Evolutionary conservation across 1,139 yeast genomes (phyloP).

Genomic region (Debaryomyces sp.): DNA sequence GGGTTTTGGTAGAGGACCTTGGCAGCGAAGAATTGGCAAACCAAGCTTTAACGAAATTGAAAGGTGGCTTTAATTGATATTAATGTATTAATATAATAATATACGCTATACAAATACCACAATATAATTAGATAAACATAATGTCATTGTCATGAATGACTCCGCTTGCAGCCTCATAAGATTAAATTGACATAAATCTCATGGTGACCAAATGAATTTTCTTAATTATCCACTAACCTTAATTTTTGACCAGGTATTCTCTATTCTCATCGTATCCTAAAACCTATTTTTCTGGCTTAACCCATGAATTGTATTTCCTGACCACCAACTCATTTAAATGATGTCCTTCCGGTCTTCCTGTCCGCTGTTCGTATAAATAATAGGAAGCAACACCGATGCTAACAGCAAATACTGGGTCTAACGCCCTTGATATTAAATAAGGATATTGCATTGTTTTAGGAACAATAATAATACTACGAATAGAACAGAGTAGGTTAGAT

Average conservation of each 20-base stretch:
- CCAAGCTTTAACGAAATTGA: slow-evolving; percentile 36
- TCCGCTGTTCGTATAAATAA: slow-evolving; percentile 59
- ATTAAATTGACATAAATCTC: not conserved
- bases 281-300: not conserved
- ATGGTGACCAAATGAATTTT: not conserved
- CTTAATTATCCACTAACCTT: not conserved
- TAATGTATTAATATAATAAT: not conserved
- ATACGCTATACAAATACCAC: not conserved
- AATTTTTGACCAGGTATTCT: not conserved
- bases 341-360: slow-evolving; percentile 59
- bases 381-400: slow-evolving; percentile 61
- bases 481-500: not conserved
- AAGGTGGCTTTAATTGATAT: slow-evolving; percentile 24
- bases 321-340: slow-evolving; percentile 49
- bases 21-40: slow-evolving; percentile 27
- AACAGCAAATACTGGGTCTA: slow-evolving; percentile 64
- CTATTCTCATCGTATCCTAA: not conserved
- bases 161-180: not conserved
- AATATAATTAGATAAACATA: not conserved
- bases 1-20: slow-evolving; percentile 33
- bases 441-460: slow-evolving; percentile 33
- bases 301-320: slow-evolving; percentile 12
- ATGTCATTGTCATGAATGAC: not conserved
- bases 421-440: slow-evolving; percentile 39
- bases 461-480: not conserved